phyloP scores from a whole-genome alignment of 768 basidiomycete genomes.

The Russula virescens region DNA sequence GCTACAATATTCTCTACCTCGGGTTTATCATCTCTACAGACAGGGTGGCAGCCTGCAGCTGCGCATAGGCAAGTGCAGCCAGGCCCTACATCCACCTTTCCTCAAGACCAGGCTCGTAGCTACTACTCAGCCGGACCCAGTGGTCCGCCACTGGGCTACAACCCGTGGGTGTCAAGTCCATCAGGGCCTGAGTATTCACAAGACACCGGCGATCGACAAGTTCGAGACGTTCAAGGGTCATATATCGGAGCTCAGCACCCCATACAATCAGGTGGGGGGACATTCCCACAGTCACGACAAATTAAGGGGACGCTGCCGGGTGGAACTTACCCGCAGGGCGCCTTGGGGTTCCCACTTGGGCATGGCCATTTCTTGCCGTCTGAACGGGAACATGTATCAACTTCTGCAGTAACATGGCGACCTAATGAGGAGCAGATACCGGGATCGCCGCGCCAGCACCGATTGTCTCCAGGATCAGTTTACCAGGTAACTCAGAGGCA shows the following conservation, averaged over 20 bases:
- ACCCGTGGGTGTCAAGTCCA: background rate
- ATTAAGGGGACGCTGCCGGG: background rate
- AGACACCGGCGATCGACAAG: constrained; percentile 6
- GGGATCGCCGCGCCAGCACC: background rate
- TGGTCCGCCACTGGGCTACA: background rate
- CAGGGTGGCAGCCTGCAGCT: constrained; percentile 16
- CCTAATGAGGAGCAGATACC: background rate
- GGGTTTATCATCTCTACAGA: constrained; percentile 8
- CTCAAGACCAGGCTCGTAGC: constrained; percentile 22
- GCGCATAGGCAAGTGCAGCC: constrained; percentile 7
- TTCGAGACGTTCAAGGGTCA: constrained; percentile 1
- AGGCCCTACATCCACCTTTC: constrained; percentile 25
- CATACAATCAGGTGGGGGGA: background rate
- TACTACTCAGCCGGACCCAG: constrained; percentile 1
- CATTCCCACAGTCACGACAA: background rate
- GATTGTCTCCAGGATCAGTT: background rate
- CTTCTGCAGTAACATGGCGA: background rate
- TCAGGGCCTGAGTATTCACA: constrained; percentile 11
- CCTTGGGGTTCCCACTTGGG: background rate
- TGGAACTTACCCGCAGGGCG: constrained; percentile 1
- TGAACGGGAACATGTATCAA: background rate
- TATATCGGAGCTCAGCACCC: background rate
- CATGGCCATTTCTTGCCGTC: background rate
- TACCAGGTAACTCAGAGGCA: constrained; percentile 5
- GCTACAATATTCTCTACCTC: background rate